Percentiles rank a stretch among this genome's conserved stretches.
phyloP scores from a whole-genome alignment of 352 stramenopile genomes.

The Phytophthora colocasiae region DNA sequence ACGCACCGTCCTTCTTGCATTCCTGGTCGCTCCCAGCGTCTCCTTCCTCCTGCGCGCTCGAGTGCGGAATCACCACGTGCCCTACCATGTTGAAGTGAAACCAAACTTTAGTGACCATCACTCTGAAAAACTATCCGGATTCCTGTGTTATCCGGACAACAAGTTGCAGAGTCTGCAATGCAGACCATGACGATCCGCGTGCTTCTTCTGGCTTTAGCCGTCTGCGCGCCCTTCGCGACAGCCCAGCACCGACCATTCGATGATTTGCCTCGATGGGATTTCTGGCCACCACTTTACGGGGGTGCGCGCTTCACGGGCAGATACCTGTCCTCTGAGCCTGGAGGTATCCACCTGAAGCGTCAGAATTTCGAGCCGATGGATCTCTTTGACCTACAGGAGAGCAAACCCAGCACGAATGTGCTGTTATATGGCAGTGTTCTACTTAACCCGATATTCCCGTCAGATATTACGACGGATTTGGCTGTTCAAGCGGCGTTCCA shows the following conservation, averaged over 20 bases:
- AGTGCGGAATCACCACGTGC: constrained; percentile 32
- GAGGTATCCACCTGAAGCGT: constrained; percentile 45
- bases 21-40: neutral
- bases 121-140: constrained; percentile 8
- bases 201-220: constrained; percentile 3
- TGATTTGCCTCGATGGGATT: constrained; percentile 66
- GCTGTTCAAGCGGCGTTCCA: constrained; percentile 57
- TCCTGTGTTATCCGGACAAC: constrained; percentile 3
- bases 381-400: constrained; percentile 56
- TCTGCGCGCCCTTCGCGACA: neutral
- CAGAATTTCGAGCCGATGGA: constrained; percentile 67
- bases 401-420: constrained; percentile 36
- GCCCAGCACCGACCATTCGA: constrained; percentile 5
- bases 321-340: constrained; percentile 64
- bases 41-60: constrained; percentile 10
- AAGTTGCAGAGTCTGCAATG: neutral
- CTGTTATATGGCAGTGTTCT: constrained; percentile 75
- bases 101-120: constrained; percentile 29
- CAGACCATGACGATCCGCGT: constrained; percentile 5
- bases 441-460: constrained; percentile 46
- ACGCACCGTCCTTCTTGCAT: constrained; percentile 6
- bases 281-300: constrained; percentile 59
- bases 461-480: constrained; percentile 36
- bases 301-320: constrained; percentile 61
- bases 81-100: constrained; percentile 34